A percentile compares a stretch with the other conserved stretches of the same genome.
Conservation (phyloP, 31 red algal species). For the Asparagopsis taxiformis region DNA sequence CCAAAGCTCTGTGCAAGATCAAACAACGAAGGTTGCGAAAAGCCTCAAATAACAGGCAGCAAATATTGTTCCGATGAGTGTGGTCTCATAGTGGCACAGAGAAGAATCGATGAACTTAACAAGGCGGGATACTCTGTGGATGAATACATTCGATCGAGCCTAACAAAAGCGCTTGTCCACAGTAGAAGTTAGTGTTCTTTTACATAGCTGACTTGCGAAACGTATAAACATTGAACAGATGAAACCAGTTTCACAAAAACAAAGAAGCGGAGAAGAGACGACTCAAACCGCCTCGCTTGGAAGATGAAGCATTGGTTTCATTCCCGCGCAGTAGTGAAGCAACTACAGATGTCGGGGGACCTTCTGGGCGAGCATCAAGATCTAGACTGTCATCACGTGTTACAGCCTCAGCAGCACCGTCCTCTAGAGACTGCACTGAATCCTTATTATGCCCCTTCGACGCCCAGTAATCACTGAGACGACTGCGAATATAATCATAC, state of each 20-base stretch:
- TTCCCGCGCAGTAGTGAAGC: conserved; percentile 22
- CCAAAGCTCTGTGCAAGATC: conserved; percentile 39
- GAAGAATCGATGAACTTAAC: conserved; percentile 39
- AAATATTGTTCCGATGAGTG: conserved; percentile 75
- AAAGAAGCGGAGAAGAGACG: conserved; percentile 1
- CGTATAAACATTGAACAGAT: not conserved
- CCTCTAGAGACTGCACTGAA: not conserved
- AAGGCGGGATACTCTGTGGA: conserved; percentile 62
- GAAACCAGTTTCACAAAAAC: not conserved
- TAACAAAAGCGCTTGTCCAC: conserved; percentile 67
- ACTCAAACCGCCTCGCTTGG: not conserved
- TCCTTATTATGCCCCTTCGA: conserved; percentile 10
- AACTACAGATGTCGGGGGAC: conserved; percentile 37
- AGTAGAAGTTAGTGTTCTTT: conserved; percentile 39
- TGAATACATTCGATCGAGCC: conserved; percentile 40
- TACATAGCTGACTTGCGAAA: not conserved
- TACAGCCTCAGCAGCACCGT: not conserved
- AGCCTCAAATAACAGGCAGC: conserved; percentile 39
- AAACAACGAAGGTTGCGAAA: conserved; percentile 41
- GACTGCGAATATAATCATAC: conserved; percentile 35
- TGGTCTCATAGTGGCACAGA: conserved; percentile 56
- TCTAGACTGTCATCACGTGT: conserved; percentile 24
- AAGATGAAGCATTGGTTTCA: not conserved
- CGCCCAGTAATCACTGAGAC: conserved; percentile 44
- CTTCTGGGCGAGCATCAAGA: conserved; percentile 12